These are phyloP conservation scores for Mucor indicus DNA, from an alignment of 371 early-diverging fungal genomes.

Conservation along the genomic window DNA sequence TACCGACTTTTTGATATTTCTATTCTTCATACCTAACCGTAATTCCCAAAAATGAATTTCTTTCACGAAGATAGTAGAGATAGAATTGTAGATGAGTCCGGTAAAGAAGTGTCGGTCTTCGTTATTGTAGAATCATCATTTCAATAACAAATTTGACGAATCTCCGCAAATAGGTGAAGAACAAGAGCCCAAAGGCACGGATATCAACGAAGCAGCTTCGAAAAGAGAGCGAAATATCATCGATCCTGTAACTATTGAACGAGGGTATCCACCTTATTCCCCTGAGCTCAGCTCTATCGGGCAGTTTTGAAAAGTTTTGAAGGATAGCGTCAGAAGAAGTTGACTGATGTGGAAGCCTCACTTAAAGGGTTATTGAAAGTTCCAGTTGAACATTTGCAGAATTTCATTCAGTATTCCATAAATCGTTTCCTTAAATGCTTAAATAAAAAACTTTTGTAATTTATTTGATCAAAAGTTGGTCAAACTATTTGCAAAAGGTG, in stretches of 20 bases:
- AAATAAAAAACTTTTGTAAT: background rate
- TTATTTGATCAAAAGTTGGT: background rate
- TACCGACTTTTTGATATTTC: conserved; percentile 2
- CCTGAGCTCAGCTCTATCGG: conserved; percentile 7
- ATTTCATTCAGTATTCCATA: no score
- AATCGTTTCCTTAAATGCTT: conserved; percentile 2
- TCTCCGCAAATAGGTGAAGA: conserved; percentile 4
- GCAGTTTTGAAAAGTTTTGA: conserved; percentile 11
- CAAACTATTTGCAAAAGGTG: no score
- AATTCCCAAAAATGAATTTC: conserved; percentile 2
- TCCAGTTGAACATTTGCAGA: conserved; percentile 3
- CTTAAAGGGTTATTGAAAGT: conserved; percentile 7
- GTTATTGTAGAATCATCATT: conserved; percentile 8
- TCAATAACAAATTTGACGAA: conserved; percentile 9
- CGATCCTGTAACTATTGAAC: conserved; percentile 7
- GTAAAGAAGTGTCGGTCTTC: background rate
- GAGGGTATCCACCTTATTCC: conserved; percentile 5
- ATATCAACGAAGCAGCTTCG: conserved; percentile 16
- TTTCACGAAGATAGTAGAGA: conserved; percentile 6
- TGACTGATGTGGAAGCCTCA: conserved; percentile 9
- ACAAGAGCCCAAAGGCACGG: conserved; percentile 9
- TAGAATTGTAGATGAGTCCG: conserved; percentile 5
- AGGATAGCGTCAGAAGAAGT: conserved; percentile 9
- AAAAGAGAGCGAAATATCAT: conserved; percentile 13
- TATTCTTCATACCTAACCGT: background rate